phyloP scores from a whole-genome alignment of 2,329 filamentous ascomycete species.

The Penicillium sp. region DNA sequence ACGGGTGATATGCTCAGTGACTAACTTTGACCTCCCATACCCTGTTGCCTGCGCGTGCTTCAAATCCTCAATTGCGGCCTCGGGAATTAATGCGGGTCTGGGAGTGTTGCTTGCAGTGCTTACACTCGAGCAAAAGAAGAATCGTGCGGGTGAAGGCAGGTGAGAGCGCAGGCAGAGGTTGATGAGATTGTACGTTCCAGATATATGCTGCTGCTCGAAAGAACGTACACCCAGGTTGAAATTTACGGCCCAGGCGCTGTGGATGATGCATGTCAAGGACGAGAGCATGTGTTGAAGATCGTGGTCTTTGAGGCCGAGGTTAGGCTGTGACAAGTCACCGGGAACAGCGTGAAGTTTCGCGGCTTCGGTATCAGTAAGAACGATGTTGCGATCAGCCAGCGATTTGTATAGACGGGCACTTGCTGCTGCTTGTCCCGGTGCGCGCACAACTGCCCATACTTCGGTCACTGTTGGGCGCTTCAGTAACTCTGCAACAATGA shows the following conservation, averaged over 20 bases:
- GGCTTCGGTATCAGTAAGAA: slow-evolving; percentile 19
- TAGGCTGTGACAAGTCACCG: slow-evolving; percentile 47
- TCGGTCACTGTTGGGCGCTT: slow-evolving; percentile 38
- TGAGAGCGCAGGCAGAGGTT: slow-evolving; percentile 40
- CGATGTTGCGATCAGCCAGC: slow-evolving; percentile 38
- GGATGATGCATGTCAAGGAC: slow-evolving; percentile 56
- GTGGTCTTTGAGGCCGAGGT: slow-evolving; percentile 51
- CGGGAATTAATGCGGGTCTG: slow-evolving; percentile 33
- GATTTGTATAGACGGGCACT: slow-evolving; percentile 47
- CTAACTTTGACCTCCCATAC: slow-evolving; percentile 43
- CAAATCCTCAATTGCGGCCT: slow-evolving; percentile 36
- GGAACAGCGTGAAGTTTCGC: slow-evolving; percentile 50
- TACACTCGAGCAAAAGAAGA: slow-evolving; percentile 55
- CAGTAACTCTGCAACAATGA: slow-evolving; percentile 53
- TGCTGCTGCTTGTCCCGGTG: slow-evolving; percentile 38
- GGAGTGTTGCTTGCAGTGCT: slow-evolving; percentile 44
- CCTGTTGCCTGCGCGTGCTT: slow-evolving; percentile 45
- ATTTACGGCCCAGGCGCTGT: slow-evolving; percentile 66
- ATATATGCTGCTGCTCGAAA: slow-evolving; percentile 57
- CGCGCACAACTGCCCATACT: slow-evolving; percentile 59
- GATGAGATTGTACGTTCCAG: slow-evolving; percentile 49
- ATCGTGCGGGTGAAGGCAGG: slow-evolving; percentile 35
- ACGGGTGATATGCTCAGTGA: slow-evolving; percentile 39
- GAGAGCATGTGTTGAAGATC: slow-evolving; percentile 44
- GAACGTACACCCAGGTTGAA: slow-evolving; percentile 58